A percentile compares a stretch with the other conserved stretches of the same genome.
Conservation (phyloP, 208 protist genomes). For the Trypanosoma vivax region DNA sequence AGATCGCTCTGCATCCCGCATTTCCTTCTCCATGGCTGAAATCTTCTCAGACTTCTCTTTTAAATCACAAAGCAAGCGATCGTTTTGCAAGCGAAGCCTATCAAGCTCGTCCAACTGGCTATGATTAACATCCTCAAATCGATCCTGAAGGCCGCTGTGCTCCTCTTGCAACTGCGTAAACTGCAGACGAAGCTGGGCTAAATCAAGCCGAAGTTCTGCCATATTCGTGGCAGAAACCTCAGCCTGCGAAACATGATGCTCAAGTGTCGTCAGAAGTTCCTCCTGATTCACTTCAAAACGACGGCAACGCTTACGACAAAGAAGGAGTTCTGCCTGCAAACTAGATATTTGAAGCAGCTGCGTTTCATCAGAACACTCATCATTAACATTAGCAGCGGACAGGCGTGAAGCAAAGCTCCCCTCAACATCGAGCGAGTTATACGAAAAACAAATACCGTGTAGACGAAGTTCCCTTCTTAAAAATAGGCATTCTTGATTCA, state of each 20-base stretch:
- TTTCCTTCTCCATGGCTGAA: conserved; percentile 9
- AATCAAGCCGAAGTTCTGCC: conserved; percentile 9
- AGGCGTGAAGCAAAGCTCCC: not conserved
- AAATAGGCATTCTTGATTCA: conserved; percentile 23
- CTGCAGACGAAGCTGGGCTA: conserved; percentile 9
- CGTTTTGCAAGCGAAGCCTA: conserved; percentile 21
- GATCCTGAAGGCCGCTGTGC: conserved; percentile 12
- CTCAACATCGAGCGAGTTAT: not conserved
- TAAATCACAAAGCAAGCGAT: conserved; percentile 25
- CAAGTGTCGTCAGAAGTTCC: conserved; percentile 19
- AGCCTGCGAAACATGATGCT: conserved; percentile 18
- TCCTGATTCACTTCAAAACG: conserved; percentile 33
- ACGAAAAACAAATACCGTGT: not conserved
- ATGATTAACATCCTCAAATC: conserved; percentile 17
- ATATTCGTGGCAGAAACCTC: no score
- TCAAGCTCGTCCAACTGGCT: conserved; percentile 1
- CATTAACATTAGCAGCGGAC: not conserved
- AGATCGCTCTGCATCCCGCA: conserved; percentile 20
- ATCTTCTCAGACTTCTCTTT: conserved; percentile 18
- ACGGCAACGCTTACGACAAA: conserved; percentile 30
- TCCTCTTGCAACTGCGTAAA: conserved; percentile 17
- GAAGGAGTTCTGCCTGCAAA: conserved; percentile 46
- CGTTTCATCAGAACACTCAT: conserved; percentile 31
- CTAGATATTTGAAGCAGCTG: conserved; percentile 50
- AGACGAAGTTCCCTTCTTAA: conserved; percentile 21